Evolutionary conservation across 176 grass and related monocot species (phyloP).

Genomic region (Zizania latifolia): DNA sequence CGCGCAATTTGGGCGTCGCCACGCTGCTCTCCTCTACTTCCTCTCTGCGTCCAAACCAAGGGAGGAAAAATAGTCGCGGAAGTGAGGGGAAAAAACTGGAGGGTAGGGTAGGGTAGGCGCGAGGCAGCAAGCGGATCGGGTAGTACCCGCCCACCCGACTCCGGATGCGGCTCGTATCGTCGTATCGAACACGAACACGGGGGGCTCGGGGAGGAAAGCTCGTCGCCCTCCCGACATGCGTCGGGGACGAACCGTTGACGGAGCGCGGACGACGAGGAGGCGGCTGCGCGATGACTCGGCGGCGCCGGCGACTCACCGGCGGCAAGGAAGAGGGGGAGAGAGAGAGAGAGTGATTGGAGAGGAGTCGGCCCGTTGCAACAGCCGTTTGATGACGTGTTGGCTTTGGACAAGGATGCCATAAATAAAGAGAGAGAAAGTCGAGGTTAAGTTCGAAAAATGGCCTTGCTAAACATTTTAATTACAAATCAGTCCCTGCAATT

Average conservation of each 20-base stretch:
- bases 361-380: slow-evolving; percentile 4
- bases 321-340: neutral
- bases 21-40: slow-evolving; percentile 17
- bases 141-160: neutral
- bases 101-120: neutral
- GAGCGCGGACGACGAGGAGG: no score
- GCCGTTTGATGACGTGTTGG: slow-evolving; percentile 15
- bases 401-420: neutral
- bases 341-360: neutral
- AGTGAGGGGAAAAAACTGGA: slow-evolving; percentile 1
- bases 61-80: slow-evolving; percentile 16
- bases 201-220: neutral
- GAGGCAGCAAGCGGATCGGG: slow-evolving; percentile 20
- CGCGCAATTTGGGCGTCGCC: slow-evolving; percentile 34
- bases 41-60: neutral
- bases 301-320: neutral
- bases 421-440: neutral
- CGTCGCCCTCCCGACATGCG: neutral
- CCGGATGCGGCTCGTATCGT: neutral
- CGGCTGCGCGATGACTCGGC: neutral
- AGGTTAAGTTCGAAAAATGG: neutral
- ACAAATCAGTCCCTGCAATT: neutral
- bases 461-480: neutral
- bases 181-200: no score
- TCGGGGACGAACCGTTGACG: neutral